Evolutionary conservation across 139 green algal species (phyloP), one percentile per base, ranked within the genome.

Genomic region (Tetradesmus lagerheimii): DNA sequence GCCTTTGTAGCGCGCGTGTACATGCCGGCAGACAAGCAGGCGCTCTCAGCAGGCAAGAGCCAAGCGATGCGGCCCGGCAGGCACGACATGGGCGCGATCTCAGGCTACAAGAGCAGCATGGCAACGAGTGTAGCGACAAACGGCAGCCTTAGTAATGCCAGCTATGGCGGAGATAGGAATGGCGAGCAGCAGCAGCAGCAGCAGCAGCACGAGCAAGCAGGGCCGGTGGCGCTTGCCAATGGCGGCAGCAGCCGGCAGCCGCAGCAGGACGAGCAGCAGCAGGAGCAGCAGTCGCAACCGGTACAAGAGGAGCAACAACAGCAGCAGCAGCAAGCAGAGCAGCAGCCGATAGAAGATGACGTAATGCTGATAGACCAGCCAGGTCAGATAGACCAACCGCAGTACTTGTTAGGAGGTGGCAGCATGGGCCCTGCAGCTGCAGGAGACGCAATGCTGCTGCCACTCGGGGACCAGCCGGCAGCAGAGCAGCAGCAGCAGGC

Each of bases 1-100:
- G 62, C 83, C 43, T 95, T 96, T 82, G 80, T 86, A 37, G 92
- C 96, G 81, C 93, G 96, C 38, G 77, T 94, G 16, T 98, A 98
- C 90, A 93, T 94, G 76, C 90, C 93, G 41, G 90, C 94, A 20
- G 93, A 93, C 41, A 80, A 80, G 83, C 89, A 77, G 20, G 77
- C 87, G 20, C 64, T 83, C 29, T 84, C 85, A 34, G 31, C 85
- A 25, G 31, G 71, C 71, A 84, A 39, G 43, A 85, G 43, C 34
- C 35, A 50, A 31, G 23, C 34, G 20, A n/a, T 64, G 43, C 71
- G 85, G 43, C 85, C 71, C 0, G 50, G 77, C 29, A 39, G 43
- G 85, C 85, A 89, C 45, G 71, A 89, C 71, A 88, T 88, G 74
- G 85, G 85, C 29, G 85, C 85, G 4, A 43, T 74, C 27, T 84